These are phyloP conservation scores for Pseudozyma sp. DNA, from an alignment of 1,284 basidiomycete genomes.

Conservation along the genomic window DNA sequence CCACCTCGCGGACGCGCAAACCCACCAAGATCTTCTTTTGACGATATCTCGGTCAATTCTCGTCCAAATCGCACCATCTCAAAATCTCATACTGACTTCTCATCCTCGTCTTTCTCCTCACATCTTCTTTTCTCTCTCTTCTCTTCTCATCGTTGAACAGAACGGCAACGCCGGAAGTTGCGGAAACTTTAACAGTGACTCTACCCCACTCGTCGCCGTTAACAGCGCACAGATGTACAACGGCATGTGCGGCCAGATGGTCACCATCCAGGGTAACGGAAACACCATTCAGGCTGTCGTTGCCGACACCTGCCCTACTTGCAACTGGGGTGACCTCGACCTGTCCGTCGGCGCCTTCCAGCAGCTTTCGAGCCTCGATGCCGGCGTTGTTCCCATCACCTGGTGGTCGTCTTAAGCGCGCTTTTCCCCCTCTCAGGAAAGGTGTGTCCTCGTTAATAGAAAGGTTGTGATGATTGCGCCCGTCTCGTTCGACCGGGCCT, in stretches of 20 bases:
- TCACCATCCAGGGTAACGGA: slow-evolving; percentile 41
- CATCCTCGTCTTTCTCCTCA: not conserved
- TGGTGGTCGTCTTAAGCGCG: slow-evolving; percentile 36
- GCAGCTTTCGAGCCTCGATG: slow-evolving; percentile 29
- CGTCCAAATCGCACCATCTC: not conserved
- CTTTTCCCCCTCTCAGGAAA: not conserved
- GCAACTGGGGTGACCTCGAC: slow-evolving; percentile 48
- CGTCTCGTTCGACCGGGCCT: slow-evolving; percentile 10
- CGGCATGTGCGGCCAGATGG: slow-evolving; percentile 34
- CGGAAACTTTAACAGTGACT: slow-evolving; percentile 55
- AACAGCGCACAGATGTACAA: slow-evolving; percentile 44
- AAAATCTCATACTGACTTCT: slow-evolving; percentile 6
- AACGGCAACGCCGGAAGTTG: slow-evolving; percentile 59
- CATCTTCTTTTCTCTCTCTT: too few relatives aligned
- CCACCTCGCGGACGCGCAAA: not conserved
- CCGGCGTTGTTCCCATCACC: slow-evolving; percentile 41
- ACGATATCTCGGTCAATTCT: not conserved
- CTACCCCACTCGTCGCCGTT: slow-evolving; percentile 33
- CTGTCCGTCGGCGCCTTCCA: slow-evolving; percentile 56
- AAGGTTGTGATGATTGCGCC: slow-evolving; percentile 11
- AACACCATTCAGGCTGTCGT: slow-evolving; percentile 48
- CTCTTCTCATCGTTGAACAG: too few relatives aligned
- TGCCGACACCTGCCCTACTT: slow-evolving; percentile 56
- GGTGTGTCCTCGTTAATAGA: not conserved
- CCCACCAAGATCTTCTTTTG: not conserved